Evolutionary conservation across 768 basidiomycete genomes (phyloP), one percentile per base, ranked within the genome.

Genomic region (Amanita phalloides): DNA sequence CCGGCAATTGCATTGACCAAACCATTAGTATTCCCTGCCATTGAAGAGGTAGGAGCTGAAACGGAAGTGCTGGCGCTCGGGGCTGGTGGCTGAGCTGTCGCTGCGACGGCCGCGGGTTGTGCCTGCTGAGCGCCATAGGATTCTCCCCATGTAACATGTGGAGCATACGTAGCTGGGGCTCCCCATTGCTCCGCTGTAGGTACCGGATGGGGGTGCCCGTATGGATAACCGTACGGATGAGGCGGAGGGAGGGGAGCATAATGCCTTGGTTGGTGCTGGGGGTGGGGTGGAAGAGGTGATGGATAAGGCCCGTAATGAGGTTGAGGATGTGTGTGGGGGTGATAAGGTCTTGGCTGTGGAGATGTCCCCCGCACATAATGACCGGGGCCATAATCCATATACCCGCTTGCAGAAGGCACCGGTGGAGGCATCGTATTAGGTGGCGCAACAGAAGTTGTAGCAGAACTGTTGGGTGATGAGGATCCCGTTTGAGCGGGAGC

Each of bases 191-290:
- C 51, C 10, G 49, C 32, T 43, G 49, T 32, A 17, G 54, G 53
- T 4, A 52, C 50, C 11, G 59, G 59, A 45, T 55, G 60, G 25
- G 61, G 61, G 23, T 57, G 53, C 21, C 56, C 57, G 51, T 64
- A 64, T 20, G 53, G 60, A 53, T 68, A 68, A 20, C 55, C 51
- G 23, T 59, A 57, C 44, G 58, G 58, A 25, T 59, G 58, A 25
- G 60, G 59, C 6, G 58, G 58, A 21, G 55, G 53, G 38, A 49
- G 37, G n/a, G 57, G 60, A 21, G 58, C 60, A 46, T 62, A 59
- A 55, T 61, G 57, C 49, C 58, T 53, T 25, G 55, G 58, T 37
- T 52, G 51, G 21, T 58, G 58, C 10, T 52, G 53, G 3, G 55
- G 56, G 13, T 53, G 53, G 6, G 55, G 56, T 21, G 55, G 53